Evolutionary conservation across 768 basidiomycete genomes (phyloP).

Genomic region (Rickenella mellea): DNA sequence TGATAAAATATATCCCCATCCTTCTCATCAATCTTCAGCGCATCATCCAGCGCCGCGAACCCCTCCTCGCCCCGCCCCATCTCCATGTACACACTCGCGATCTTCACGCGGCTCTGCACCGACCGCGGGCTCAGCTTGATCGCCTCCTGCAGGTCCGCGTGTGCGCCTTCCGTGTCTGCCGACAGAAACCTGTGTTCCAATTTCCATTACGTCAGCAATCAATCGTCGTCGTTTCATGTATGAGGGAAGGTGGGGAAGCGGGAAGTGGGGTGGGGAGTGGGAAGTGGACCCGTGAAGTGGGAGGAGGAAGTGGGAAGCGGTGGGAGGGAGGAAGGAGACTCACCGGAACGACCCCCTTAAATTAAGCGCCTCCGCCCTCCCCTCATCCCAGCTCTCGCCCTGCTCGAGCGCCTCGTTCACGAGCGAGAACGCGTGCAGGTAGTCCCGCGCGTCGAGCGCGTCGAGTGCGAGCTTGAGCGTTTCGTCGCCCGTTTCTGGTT

Average conservation of each 20-base stretch:
- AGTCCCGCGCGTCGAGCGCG: conserved; percentile 80
- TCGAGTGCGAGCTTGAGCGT: conserved; percentile 74
- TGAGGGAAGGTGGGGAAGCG: no score
- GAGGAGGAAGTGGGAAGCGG: no score
- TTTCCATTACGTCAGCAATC: no score
- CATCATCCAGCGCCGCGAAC: conserved; percentile 87
- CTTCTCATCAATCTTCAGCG: conserved; percentile 67
- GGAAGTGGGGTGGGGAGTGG: background rate
- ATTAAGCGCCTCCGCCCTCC: conserved; percentile 84
- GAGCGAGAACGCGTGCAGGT: conserved; percentile 68
- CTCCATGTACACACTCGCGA: conserved; percentile 97
- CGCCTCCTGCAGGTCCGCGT: conserved; percentile 72
- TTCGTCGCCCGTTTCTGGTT: no score
- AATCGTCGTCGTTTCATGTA: background rate
- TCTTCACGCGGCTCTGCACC: conserved; percentile 90
- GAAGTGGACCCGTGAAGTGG: background rate
- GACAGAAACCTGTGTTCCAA: conserved; percentile 66
- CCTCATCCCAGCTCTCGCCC: conserved; percentile 65
- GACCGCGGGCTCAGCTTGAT: conserved; percentile 55
- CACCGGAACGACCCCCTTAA: conserved; percentile 94
- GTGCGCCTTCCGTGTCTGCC: conserved; percentile 73
- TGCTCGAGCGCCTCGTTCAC: conserved; percentile 83
- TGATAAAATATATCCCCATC: conserved; percentile 99
- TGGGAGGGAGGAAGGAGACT: no score
- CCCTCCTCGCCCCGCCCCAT: conserved; percentile 72